Conservation (phyloP, 1,139 yeast species). For the Scheffersomyces titani region DNA sequence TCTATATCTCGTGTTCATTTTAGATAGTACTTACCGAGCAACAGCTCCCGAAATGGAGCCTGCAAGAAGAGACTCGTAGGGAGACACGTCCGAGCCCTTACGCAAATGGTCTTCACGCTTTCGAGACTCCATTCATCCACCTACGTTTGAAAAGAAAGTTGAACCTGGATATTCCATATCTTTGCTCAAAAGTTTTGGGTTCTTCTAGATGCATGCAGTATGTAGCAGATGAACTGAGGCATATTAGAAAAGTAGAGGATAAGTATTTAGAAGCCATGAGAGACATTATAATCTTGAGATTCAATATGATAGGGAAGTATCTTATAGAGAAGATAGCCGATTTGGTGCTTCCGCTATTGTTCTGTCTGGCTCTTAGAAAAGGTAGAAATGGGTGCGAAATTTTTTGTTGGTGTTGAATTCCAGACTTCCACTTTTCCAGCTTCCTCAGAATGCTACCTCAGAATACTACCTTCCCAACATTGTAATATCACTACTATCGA, state of each 20-base stretch:
- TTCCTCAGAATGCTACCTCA: not conserved
- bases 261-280: too few species aligned
- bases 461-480: too few species aligned
- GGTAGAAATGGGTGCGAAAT: not conserved
- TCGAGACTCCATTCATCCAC: not conserved
- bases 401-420: not conserved
- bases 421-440: not conserved
- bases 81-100: slow-evolving; percentile 50
- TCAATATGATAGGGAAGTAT: too few species aligned
- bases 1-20: too few species aligned
- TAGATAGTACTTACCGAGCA: slow-evolving; percentile 46
- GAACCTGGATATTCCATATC: not conserved
- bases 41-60: slow-evolving; percentile 75
- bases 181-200: not conserved
- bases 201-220: not conserved
- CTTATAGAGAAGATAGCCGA: too few species aligned
- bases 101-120: slow-evolving; percentile 49
- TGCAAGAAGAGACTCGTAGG: slow-evolving; percentile 53
- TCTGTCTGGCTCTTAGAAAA: too few species aligned
- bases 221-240: not conserved
- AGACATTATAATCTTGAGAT: too few species aligned
- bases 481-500: not conserved
- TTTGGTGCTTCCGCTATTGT: too few species aligned
- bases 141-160: not conserved
- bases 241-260: not conserved